phyloP scores from a whole-genome alignment of 495 filamentous ascomycete species.

The Trichoderma reesei region DNA sequence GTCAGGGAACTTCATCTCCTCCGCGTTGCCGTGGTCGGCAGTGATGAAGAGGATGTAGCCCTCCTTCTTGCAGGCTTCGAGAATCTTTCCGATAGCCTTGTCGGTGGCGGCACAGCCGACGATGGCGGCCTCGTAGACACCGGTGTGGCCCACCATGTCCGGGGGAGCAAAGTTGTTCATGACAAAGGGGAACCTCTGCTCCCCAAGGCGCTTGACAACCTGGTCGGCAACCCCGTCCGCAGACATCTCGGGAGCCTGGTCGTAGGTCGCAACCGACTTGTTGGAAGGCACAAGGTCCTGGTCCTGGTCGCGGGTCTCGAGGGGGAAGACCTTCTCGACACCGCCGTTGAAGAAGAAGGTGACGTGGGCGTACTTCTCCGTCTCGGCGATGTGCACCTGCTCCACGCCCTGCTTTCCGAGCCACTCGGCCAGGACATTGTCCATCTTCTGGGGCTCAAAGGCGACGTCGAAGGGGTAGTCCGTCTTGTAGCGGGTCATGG shows the following conservation, averaged over 20 bases:
- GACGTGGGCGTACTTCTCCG: slow-evolving; percentile 98
- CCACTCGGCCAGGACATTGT: slow-evolving; percentile 93
- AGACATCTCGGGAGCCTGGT: slow-evolving; percentile 93
- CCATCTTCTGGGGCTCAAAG: slow-evolving; percentile 92
- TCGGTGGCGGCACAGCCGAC: slow-evolving; percentile 77
- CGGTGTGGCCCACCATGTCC: slow-evolving; percentile 98
- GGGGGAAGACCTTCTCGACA: slow-evolving; percentile 90
- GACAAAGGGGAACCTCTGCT: slow-evolving; percentile 80
- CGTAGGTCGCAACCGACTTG: slow-evolving; percentile 85
- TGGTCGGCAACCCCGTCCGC: slow-evolving; percentile 79
- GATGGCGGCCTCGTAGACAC: slow-evolving; percentile 94
- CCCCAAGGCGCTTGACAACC: slow-evolving; percentile 69
- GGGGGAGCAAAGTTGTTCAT: slow-evolving; percentile 99
- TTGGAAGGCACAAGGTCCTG: slow-evolving; percentile 53
- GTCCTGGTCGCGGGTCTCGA: slow-evolving; percentile 62
- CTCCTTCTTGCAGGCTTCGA: slow-evolving; percentile 84
- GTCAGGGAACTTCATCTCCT: slow-evolving; percentile 96
- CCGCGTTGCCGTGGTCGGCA: slow-evolving; percentile 92
- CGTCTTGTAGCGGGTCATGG: slow-evolving; percentile 98
- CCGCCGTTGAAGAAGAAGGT: slow-evolving; percentile 99
- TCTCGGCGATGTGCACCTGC: slow-evolving; percentile 96
- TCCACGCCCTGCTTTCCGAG: slow-evolving; percentile 75
- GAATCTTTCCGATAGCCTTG: slow-evolving; percentile 83
- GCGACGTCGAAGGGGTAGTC: slow-evolving; percentile 90
- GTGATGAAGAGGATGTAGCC: slow-evolving; percentile 91